Base-by-base conservation (phyloP, 116 monocot genomes). In the Iris pallida region DNA sequence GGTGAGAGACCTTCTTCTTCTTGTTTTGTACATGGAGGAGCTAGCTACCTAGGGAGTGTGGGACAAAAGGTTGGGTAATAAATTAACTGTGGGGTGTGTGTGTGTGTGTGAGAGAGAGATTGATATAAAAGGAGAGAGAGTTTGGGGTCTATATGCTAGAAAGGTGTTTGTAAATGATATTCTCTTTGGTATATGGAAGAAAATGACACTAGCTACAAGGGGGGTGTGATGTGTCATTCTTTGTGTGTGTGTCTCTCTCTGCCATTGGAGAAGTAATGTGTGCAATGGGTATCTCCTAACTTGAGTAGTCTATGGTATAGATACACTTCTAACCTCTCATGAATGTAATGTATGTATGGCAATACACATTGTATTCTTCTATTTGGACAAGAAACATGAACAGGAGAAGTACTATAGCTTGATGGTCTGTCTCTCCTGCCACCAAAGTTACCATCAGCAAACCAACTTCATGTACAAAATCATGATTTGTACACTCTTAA, bases 11-110 rank as follows among this genome's bases (percentile, higher is more conserved):
- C 10, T 52, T 52, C 14, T 49, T 49, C n/a, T n/a, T 49, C 1
- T 52, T 7, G 10, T 52, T 52, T 3, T 14, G 10, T 52, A 3
- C 3, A 52, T 12, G 52, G 3, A 52, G 10, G 52, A 52, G 8
- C 52, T 52, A 14, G 10, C 4, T 52, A 52, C 8, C 4, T 10
- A 8, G 4, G 8, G 8, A 14, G 16, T 61, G 61, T 13, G 15
- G 61, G 61, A 43, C 40, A 61, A 61, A 61, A 61, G 61, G 41
- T 12, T 12, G 43, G 40, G 43, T 61, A 43, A 43, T 61, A 61
- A 61, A 61, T n/a, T 5, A 61, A 41, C 5, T 5, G 42, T 61
- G 30, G 30, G 0, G 30, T 30, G 3, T 30, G 30, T 30, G 30
- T 30, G 30, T 30, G 30, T 30, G 30, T 41, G 41, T n/a, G 61